phyloP scores from a whole-genome alignment of 2,329 filamentous ascomycete genomes.

The Thelonectria discophora region DNA sequence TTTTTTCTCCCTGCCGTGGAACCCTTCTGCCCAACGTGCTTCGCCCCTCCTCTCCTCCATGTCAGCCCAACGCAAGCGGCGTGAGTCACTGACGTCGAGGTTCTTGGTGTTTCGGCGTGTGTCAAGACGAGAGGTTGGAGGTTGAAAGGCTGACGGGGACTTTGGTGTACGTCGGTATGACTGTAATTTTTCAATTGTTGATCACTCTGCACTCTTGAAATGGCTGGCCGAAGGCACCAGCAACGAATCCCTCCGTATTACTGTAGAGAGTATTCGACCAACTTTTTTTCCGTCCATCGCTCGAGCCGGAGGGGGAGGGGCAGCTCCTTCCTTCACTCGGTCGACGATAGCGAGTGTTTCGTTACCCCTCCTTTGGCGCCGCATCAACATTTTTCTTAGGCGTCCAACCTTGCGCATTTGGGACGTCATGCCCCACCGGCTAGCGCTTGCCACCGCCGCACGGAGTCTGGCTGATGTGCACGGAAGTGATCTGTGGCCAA shows the following conservation, averaged over 20 bases:
- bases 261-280: constrained; percentile 9
- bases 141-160: too few relatives aligned
- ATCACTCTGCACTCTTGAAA: neutral
- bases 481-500: constrained; percentile 34
- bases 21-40: constrained; percentile 42
- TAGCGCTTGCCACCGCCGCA: constrained; percentile 42
- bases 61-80: constrained; percentile 43
- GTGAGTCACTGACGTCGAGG: constrained; percentile 38
- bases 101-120: constrained; percentile 10
- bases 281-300: neutral
- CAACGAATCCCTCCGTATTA: neutral
- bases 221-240: constrained; percentile 2
- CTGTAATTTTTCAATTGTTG: constrained; percentile 1
- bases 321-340: constrained; percentile 19
- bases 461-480: constrained; percentile 29
- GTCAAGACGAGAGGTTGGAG: neutral
- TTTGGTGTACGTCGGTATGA: neutral
- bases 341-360: constrained; percentile 17
- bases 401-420: constrained; percentile 27
- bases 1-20: constrained; percentile 23
- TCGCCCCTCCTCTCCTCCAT: constrained; percentile 35
- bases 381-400: constrained; percentile 26
- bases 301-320: constrained; percentile 33
- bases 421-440: constrained; percentile 47
- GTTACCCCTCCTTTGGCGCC: constrained; percentile 40